Percentiles rank a stretch among this genome's conserved stretches.
Evolutionary conservation across 1,139 yeast species (phyloP).

Genomic region (Saccharomyces hybrid): DNA sequence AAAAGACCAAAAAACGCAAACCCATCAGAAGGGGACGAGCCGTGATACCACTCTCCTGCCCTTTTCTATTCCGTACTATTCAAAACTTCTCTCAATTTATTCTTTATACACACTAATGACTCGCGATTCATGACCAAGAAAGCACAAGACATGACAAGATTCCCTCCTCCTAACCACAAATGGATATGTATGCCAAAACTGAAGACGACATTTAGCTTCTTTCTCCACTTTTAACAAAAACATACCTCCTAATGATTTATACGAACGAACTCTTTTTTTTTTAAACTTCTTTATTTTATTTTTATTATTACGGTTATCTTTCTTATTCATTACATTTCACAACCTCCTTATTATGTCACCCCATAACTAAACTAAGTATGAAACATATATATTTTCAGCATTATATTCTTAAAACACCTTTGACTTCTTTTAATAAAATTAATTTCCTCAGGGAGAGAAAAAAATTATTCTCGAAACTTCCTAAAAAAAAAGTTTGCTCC

Average conservation of each 20-base stretch:
- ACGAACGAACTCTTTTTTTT: neutral
- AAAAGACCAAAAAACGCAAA: neutral
- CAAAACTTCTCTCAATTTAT: neutral
- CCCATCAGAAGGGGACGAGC: neutral
- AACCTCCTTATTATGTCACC: neutral
- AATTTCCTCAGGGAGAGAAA: no score
- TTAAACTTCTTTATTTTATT: neutral
- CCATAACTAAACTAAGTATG: neutral
- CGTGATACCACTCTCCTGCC: neutral
- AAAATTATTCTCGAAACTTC: no score
- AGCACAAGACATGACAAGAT: neutral
- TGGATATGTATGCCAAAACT: neutral
- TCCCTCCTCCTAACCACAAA: neutral
- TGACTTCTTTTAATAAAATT: no score
- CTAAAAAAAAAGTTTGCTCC: constrained; percentile 33
- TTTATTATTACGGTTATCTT: neutral
- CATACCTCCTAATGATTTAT: neutral
- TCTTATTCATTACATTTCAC: neutral
- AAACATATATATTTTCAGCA: neutral
- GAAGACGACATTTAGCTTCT: neutral
- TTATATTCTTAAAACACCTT: neutral
- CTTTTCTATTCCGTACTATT: neutral
- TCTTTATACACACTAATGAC: neutral
- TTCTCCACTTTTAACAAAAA: neutral
- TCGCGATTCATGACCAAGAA: neutral